Base-by-base conservation (phyloP, 768 basidiomycete genomes). In the Trametes cinnabarina region DNA sequence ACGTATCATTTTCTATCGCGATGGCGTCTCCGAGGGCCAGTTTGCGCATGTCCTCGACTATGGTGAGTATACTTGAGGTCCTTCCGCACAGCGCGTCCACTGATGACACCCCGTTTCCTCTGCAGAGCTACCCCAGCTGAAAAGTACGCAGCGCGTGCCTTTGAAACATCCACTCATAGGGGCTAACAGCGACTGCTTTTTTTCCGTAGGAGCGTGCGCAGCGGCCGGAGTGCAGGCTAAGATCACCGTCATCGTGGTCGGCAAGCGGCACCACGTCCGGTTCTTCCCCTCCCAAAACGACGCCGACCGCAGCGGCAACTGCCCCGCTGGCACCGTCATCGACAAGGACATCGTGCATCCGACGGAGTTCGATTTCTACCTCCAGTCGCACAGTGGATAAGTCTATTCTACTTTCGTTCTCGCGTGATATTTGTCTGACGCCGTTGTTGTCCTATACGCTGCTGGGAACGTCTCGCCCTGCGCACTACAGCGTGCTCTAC, bases 241-340 rank as follows among this genome's bases (percentile, higher is more conserved):
- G 50, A 88, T 93, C 28, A 93, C 92, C 0, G 73, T 93, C 22
- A 80, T 92, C 49, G 77, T 93, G 23, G 91, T 93, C 7, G 90
- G 88, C 15, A 94, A 93, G 67, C 79, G 87, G 3, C 86, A 88
- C 66, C 86, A 87, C 51, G 78, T 85, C 48, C 76, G 83, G 66
- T 80, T 87, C 70, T 87, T 87, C 75, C 84, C 84, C 0, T 64
- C 55, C 35, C 66, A 68, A 0, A 60, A 64, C 7, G 80, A 86
- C 9, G 81, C 74, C 0, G 90, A 92, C 62, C 78, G 75, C 51
- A 87, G 83, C 55, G 86, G 85, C 2, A 93, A 93, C 65, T 86
- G 84, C 63, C 82, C 79, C 1, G 88, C 91, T 0, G 91, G 91
- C 8, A 89, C 89, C 0, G 87, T 93, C 14, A 80, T 91, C 22